A percentile compares a stretch with the other conserved stretches of the same genome.
These are phyloP conservation scores for Crucibulum laeve DNA, from an alignment of 768 basidiomycete genomes.

Conservation along the genomic window DNA sequence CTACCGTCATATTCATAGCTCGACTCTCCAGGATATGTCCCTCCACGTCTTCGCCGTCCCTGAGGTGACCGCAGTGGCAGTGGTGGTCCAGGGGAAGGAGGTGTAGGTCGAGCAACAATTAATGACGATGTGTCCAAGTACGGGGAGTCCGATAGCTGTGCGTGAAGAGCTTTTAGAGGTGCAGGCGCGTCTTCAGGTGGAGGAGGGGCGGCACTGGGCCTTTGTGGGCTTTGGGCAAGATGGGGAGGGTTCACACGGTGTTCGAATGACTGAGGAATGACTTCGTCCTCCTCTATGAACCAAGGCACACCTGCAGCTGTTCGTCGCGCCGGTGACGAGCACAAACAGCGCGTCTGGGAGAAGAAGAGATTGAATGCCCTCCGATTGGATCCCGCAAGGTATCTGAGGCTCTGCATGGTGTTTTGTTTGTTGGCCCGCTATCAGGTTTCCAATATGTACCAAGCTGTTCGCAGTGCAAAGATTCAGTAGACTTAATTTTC, in stretches of 20 bases:
- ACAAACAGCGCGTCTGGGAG: neutral
- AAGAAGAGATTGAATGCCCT: neutral
- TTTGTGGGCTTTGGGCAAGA: slow-evolving; percentile 11
- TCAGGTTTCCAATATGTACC: no score
- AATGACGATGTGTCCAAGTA: slow-evolving; percentile 62
- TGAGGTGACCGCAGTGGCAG: slow-evolving; percentile 53
- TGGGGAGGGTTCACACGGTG: slow-evolving; percentile 19
- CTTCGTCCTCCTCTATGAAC: slow-evolving; percentile 56
- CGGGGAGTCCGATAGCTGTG: slow-evolving; percentile 55
- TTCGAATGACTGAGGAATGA: slow-evolving; percentile 18
- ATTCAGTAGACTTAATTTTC: no score
- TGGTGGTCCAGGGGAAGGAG: slow-evolving; percentile 52
- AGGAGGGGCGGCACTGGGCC: slow-evolving; percentile 20
- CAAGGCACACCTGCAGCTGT: slow-evolving; percentile 39
- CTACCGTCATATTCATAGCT: slow-evolving; percentile 40
- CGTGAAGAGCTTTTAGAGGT: slow-evolving; percentile 51
- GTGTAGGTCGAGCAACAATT: slow-evolving; percentile 46
- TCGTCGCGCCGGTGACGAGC: neutral
- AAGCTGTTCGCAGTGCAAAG: no score
- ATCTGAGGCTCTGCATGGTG: neutral
- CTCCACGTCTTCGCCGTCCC: slow-evolving; percentile 61
- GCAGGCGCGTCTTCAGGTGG: slow-evolving; percentile 52
- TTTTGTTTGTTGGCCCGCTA: no score
- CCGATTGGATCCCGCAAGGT: neutral
- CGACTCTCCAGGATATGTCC: slow-evolving; percentile 66